These are phyloP conservation scores for Geranium brycei DNA, from an alignment of 345 rosid genomes.

Conservation along the genomic window DNA sequence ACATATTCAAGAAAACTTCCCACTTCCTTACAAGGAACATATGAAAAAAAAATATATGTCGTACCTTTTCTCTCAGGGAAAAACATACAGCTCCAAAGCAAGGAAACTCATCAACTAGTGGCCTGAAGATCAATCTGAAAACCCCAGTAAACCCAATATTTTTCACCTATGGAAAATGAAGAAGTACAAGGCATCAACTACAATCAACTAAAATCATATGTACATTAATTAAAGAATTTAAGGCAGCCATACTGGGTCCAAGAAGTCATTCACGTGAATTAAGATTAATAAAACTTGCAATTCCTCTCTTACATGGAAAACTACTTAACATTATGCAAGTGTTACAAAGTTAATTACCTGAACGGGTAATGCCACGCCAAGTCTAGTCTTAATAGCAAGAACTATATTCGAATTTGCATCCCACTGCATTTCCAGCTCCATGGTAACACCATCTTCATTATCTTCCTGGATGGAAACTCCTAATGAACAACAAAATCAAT, in stretches of 20 bases:
- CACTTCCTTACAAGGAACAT: not conserved
- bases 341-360: constrained; percentile 35
- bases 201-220: no score
- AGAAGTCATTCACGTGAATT: not conserved
- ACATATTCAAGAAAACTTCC: no score
- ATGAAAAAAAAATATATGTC: not conserved
- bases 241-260: not conserved
- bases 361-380: constrained; percentile 66
- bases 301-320: not conserved
- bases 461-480: constrained; percentile 62
- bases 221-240: not conserved
- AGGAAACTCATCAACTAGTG: constrained; percentile 69
- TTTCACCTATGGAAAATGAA: constrained; percentile 49
- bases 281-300: not conserved
- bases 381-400: constrained; percentile 54
- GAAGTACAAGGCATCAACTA: not conserved
- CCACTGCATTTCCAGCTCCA: constrained; percentile 95
- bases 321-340: not conserved
- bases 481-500: constrained; percentile 8
- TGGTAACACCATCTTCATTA: constrained; percentile 37
- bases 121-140: constrained; percentile 85
- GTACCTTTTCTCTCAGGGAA: constrained; percentile 68
- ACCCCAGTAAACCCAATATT: constrained; percentile 82
- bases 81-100: constrained; percentile 81
- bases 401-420: constrained; percentile 77